Base-by-base conservation (phyloP, 169 alveolate genomes). In the Plasmodium vinckei region DNA sequence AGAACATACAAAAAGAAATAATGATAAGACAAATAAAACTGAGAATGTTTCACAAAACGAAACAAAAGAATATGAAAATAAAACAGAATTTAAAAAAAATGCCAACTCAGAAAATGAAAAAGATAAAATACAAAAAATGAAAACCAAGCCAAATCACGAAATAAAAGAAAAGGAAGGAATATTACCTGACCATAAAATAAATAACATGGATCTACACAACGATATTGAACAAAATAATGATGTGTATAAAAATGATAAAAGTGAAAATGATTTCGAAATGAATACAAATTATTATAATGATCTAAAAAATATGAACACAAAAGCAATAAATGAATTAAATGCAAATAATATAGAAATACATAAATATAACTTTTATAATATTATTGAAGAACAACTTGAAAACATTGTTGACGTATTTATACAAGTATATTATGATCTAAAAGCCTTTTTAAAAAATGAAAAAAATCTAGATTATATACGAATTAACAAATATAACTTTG, bases 401-500 rank as follows among this genome's bases (percentile, higher is more conserved):
- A 65, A 67, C 25, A 47, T 82, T 71, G 82, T 82, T 17, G 65
- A 65, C 61, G 71, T 68, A 17, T 82, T 67, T 49, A 67, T 82
- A 53, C 65, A 82, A 25, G 90, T 82, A 13, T 82, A 82, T 46
- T 82, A 82, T 47, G 84, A 82, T 65, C 21, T 82, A 57, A 82
- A 82, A 56, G 65, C 0, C 5, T 61, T 67, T 67, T 13, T 67
- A 54, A 67, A 82, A 39, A 67, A 57, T n/a, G 49, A 67, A 12
- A 42, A 42, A 44, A 56, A 82, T 15, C 51, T 56, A n/a, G 49
- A 82, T 33, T 65, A 53, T 27, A 42, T 82, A 13, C 44, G 90
- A 61, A 46, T 82, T 17, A 82, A 82, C 71, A 82, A 82, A 33
- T 67, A 51, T 70, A 65, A 67, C 42, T 82, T 82, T 44, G 19